Percentiles rank a stretch among this genome's conserved stretches.
Evolutionary conservation across 371 early-diverging fungal genomes (phyloP).

Genomic region (Rhizomucor miehei): DNA sequence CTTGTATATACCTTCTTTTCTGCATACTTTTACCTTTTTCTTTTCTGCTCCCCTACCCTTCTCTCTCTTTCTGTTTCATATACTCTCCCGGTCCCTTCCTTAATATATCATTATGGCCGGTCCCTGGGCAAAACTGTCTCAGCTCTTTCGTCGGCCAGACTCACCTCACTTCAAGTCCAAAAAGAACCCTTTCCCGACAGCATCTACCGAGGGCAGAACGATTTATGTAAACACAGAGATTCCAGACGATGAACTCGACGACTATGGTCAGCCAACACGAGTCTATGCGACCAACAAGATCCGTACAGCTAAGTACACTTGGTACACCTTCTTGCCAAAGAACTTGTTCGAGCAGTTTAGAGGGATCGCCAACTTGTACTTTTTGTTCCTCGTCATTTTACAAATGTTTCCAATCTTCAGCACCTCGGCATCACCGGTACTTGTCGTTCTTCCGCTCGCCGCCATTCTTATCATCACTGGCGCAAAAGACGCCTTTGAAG

Average conservation of each 20-base stretch:
- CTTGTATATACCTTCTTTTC: slow-evolving; percentile 3
- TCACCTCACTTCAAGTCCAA: slow-evolving; percentile 3
- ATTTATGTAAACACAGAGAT: slow-evolving; percentile 48
- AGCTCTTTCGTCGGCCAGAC: slow-evolving; percentile 9
- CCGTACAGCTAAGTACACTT: slow-evolving; percentile 83
- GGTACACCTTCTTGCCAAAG: slow-evolving; percentile 88
- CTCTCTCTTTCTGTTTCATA: slow-evolving; percentile 1
- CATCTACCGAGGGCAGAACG: slow-evolving; percentile 36
- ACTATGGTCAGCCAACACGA: slow-evolving; percentile 36
- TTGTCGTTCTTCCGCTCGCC: slow-evolving; percentile 84
- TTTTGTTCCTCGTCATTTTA: slow-evolving; percentile 84
- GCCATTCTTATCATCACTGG: slow-evolving; percentile 85
- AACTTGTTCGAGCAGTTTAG: slow-evolving; percentile 93
- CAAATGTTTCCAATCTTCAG: slow-evolving; percentile 77
- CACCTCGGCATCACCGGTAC: slow-evolving; percentile 64
- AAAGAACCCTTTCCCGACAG: slow-evolving; percentile 30
- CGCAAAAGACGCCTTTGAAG: slow-evolving; percentile 94
- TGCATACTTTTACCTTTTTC: slow-evolving; percentile 7
- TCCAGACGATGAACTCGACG: slow-evolving; percentile 34
- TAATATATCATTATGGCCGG: slow-evolving; percentile 6
- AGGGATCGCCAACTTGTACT: slow-evolving; percentile 92
- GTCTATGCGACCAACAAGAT: slow-evolving; percentile 63
- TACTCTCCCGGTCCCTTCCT: slow-evolving; percentile 18
- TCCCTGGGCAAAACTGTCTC: slow-evolving; percentile 14
- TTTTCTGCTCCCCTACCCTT: not conserved